These are phyloP conservation scores for Alternaria rosae DNA, from an alignment of 2,329 filamentous ascomycete genomes.

Conservation along the genomic window DNA sequence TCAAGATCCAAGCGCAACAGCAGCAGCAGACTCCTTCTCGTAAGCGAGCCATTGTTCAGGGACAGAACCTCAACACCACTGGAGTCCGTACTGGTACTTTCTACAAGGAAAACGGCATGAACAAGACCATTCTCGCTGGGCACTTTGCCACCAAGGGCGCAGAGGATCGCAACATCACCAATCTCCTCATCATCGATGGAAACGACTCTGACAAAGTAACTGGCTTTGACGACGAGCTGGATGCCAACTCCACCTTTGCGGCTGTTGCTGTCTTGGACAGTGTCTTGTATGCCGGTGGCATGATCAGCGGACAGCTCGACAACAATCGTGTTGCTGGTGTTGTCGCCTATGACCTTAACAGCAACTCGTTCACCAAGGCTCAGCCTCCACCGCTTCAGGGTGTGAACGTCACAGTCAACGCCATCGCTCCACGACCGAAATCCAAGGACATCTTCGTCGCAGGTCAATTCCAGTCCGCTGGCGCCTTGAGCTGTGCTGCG, in stretches of 20 bases:
- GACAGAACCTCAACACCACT: conserved; percentile 59
- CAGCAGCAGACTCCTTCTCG: conserved; percentile 39
- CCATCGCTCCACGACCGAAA: conserved; percentile 75
- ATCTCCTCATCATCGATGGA: conserved; percentile 83
- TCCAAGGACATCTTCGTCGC: conserved; percentile 82
- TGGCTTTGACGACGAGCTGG: conserved; percentile 72
- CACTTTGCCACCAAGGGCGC: conserved; percentile 77
- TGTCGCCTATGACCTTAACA: conserved; percentile 77
- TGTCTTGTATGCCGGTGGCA: conserved; percentile 82
- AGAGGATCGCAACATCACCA: conserved; percentile 76
- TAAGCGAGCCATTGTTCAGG: conserved; percentile 54
- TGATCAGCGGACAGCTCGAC: conserved; percentile 73
- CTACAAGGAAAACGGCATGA: conserved; percentile 72
- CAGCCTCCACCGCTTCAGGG: conserved; percentile 82
- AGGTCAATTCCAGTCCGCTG: conserved; percentile 83
- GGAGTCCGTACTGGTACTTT: conserved; percentile 83
- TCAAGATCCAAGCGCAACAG: conserved; percentile 30
- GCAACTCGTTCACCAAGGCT: conserved; percentile 65
- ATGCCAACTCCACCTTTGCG: conserved; percentile 76
- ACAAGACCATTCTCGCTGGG: conserved; percentile 87
- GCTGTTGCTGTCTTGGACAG: conserved; percentile 62
- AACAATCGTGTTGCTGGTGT: conserved; percentile 73
- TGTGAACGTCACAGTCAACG: conserved; percentile 73
- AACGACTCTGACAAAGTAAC: conserved; percentile 70
- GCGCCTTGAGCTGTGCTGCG: conserved; percentile 79